Percentiles rank a stretch among this genome's conserved stretches.
Evolutionary conservation across 164 flowering plant species (phyloP).

Genomic region (Hamamelis virginiana): DNA sequence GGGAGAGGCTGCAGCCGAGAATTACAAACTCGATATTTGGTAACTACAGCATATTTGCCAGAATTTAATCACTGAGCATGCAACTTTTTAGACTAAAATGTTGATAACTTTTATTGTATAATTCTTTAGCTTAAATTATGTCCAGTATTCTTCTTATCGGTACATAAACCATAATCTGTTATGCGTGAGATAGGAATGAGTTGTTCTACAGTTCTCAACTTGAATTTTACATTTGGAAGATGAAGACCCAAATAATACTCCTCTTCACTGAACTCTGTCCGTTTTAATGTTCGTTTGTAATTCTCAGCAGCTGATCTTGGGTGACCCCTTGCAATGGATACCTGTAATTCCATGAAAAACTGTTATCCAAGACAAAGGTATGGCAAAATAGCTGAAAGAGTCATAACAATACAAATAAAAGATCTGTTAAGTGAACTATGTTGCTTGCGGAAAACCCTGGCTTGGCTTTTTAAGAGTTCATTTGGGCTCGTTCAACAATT

Average conservation of each 20-base stretch:
- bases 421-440: neutral
- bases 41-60: too few species aligned
- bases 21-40: too few species aligned
- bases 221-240: slow-evolving; percentile 39
- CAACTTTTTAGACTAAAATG: too few species aligned
- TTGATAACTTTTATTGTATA: too few species aligned
- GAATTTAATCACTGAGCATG: too few species aligned
- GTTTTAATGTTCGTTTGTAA: slow-evolving; percentile 35
- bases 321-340: slow-evolving; percentile 49
- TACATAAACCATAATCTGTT: neutral
- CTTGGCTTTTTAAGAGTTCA: too few species aligned
- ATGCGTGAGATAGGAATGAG: slow-evolving; percentile 24
- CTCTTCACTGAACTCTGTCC: slow-evolving; percentile 32
- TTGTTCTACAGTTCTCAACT: slow-evolving; percentile 35
- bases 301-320: slow-evolving; percentile 43
- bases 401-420: neutral
- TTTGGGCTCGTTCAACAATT: too few species aligned
- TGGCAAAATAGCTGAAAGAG: neutral
- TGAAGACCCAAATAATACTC: slow-evolving; percentile 28
- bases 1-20: too few species aligned
- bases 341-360: slow-evolving; percentile 29
- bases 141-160: too few species aligned
- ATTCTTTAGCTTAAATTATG: too few species aligned
- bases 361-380: neutral
- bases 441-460: neutral